These are phyloP conservation scores for Mycosphaerelloides madeirae DNA, from an alignment of 2,329 filamentous ascomycete genomes.

Conservation along the genomic window DNA sequence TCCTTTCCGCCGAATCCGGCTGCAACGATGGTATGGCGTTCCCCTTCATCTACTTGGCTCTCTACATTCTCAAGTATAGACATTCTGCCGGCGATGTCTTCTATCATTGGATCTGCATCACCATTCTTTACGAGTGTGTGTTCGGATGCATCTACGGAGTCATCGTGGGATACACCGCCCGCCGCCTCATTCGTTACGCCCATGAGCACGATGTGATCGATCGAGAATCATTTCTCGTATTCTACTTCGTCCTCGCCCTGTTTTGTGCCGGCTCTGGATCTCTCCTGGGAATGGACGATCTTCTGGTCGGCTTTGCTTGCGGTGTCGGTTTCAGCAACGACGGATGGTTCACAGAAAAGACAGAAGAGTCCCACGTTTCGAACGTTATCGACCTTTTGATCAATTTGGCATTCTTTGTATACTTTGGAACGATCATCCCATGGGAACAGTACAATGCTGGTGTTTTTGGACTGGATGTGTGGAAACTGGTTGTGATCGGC, in stretches of 20 bases:
- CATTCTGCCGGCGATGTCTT: slow-evolving; percentile 64
- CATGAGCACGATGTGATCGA: slow-evolving; percentile 85
- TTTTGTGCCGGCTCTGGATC: slow-evolving; percentile 94
- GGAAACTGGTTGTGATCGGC: slow-evolving; percentile 91
- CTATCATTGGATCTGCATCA: slow-evolving; percentile 83
- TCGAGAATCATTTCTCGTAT: slow-evolving; percentile 93
- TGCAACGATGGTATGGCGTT: slow-evolving; percentile 99
- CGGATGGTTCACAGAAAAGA: slow-evolving; percentile 97
- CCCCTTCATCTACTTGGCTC: slow-evolving; percentile 87
- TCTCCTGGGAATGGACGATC: slow-evolving; percentile 84
- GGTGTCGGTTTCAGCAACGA: slow-evolving; percentile 99
- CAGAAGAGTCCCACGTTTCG: slow-evolving; percentile 95
- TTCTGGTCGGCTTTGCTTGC: slow-evolving; percentile 88
- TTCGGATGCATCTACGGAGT: slow-evolving; percentile 90
- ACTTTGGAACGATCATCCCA: slow-evolving; percentile 92
- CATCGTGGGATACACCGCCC: slow-evolving; percentile 77
- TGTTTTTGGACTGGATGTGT: slow-evolving; percentile 69
- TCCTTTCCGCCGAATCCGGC: slow-evolving; percentile 92
- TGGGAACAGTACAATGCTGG: slow-evolving; percentile 85
- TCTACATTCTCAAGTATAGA: slow-evolving; percentile 83
- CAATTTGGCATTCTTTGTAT: slow-evolving; percentile 97
- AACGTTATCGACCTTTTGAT: slow-evolving; percentile 97
- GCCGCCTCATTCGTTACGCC: slow-evolving; percentile 83
- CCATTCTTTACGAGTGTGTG: slow-evolving; percentile 90
- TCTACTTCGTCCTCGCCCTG: slow-evolving; percentile 94